phyloP scores from a whole-genome alignment of 108 stramenopile genomes.

The Schizochytrium sp. region DNA sequence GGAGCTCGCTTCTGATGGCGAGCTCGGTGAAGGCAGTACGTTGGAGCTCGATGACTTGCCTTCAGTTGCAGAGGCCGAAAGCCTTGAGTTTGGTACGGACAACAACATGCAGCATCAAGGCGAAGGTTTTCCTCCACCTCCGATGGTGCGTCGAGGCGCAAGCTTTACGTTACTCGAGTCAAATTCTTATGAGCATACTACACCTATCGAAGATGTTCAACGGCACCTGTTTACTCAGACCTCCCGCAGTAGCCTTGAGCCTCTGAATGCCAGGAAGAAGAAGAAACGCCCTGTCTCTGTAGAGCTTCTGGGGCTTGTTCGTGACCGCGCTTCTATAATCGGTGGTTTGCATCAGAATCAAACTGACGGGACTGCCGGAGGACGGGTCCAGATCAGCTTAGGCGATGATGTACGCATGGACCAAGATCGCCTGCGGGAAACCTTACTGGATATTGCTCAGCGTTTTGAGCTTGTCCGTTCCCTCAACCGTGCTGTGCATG shows the following conservation, averaged over 20 bases:
- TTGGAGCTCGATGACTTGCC: not conserved
- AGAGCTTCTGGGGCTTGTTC: not conserved
- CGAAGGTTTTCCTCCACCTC: not conserved
- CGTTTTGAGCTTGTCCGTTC: constrained; percentile 36
- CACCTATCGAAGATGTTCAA: too few relatives aligned
- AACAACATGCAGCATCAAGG: not conserved
- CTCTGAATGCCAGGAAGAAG: not conserved
- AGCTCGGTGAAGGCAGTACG: not conserved
- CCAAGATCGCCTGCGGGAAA: not conserved
- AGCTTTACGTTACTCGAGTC: not conserved
- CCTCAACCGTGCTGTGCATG: constrained; percentile 28
- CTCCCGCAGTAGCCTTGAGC: not conserved
- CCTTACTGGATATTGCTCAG: constrained; percentile 30
- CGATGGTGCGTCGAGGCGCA: not conserved
- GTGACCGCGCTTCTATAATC: constrained; percentile 8
- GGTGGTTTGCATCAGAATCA: not conserved
- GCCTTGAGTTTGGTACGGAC: not conserved
- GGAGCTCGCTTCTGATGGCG: not conserved
- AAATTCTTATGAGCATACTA: too few relatives aligned
- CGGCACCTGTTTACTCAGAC: too few relatives aligned
- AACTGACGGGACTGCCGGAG: not conserved
- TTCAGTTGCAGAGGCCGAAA: not conserved
- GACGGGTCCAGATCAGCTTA: not conserved
- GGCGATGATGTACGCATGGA: constrained; percentile 9
- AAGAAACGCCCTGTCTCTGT: constrained; percentile 7